Percentiles rank a stretch among this genome's conserved stretches.
These are phyloP conservation scores for Lepidium africanum DNA, from an alignment of 345 rosid genomes.

Conservation along the genomic window DNA sequence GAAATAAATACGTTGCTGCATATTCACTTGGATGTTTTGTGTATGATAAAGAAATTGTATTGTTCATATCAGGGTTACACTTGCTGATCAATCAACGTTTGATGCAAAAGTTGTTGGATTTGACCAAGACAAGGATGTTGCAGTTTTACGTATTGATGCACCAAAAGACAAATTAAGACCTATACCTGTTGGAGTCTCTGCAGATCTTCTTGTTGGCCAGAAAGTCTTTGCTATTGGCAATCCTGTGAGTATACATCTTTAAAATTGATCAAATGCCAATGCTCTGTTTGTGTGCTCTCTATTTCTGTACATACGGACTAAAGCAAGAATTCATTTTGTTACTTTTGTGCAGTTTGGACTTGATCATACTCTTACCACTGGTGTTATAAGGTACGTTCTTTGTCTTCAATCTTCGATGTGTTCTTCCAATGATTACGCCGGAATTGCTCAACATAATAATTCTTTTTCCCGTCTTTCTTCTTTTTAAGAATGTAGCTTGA, in stretches of 20 bases:
- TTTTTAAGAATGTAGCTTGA: not conserved
- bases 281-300: not conserved
- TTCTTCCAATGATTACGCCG: not conserved
- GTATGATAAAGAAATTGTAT: not conserved
- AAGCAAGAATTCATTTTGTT: not conserved
- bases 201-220: conserved; percentile 95
- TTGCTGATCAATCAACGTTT: conserved; percentile 73
- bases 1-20: not conserved
- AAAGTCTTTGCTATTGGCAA: conserved; percentile 96
- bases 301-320: not conserved
- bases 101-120: conserved; percentile 92
- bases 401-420: not conserved
- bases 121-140: conserved; percentile 98
- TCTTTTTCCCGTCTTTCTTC: not conserved
- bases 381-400: conserved; percentile 69
- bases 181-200: conserved; percentile 82
- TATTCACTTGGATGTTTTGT: not conserved
- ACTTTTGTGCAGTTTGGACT: conserved; percentile 72
- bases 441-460: not conserved
- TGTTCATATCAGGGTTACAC: conserved; percentile 58
- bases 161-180: conserved; percentile 75
- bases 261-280: not conserved
- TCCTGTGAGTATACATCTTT: conserved; percentile 57
- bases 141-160: conserved; percentile 66
- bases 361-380: conserved; percentile 94